Conservation (phyloP, 139 green algal genomes). For the Eudorina sp. region DNA sequence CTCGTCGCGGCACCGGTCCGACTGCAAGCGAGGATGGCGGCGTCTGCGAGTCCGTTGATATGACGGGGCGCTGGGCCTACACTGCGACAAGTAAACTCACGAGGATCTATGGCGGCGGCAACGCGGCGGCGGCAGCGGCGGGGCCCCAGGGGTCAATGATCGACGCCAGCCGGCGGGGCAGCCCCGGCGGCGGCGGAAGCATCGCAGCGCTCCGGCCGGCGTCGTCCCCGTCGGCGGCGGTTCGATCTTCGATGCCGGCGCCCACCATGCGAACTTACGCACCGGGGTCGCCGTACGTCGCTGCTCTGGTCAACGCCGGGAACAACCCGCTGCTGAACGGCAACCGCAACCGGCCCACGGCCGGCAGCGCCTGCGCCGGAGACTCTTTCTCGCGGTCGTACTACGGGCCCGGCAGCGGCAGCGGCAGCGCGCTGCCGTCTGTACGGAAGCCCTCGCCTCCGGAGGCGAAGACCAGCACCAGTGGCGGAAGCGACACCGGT, state of each 20-base stretch:
- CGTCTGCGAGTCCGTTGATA: background rate
- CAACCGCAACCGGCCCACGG: background rate
- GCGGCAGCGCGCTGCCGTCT: background rate
- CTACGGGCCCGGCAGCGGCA: background rate
- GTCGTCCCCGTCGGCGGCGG: background rate
- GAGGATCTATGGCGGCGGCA: constrained; percentile 17
- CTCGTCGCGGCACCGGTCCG: background rate
- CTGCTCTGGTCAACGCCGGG: background rate
- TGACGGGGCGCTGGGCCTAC: background rate
- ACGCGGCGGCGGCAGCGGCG: background rate
- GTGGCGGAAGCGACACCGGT: background rate
- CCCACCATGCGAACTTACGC: background rate
- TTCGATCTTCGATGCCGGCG: no score
- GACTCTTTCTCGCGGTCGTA: no score
- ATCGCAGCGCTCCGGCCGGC: background rate
- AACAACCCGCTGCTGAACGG: constrained; percentile 10
- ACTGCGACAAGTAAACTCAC: background rate
- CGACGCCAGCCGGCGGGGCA: background rate
- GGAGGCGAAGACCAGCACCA: background rate
- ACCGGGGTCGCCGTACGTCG: background rate
- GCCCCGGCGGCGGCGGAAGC: background rate
- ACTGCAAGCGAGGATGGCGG: background rate
- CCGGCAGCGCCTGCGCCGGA: background rate
- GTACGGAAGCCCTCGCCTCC: constrained; percentile 6
- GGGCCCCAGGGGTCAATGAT: no score